phyloP scores from a whole-genome alignment of 768 basidiomycete species.

The Chalciporus pseudorubinellus region DNA sequence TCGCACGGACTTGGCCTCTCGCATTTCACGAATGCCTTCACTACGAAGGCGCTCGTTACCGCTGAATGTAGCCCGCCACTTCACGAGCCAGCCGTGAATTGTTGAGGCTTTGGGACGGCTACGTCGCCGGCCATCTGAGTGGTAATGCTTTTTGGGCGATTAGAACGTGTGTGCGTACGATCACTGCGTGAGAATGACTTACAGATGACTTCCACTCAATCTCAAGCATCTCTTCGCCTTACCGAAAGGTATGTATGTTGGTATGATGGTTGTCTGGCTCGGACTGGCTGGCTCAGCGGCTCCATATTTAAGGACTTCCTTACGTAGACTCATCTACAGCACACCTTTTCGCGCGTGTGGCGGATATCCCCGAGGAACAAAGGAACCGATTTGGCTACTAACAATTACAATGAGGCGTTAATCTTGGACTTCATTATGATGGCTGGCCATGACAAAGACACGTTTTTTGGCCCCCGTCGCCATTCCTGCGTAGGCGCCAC shows the following conservation, averaged over 20 bases:
- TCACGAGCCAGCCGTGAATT: slow-evolving; percentile 78
- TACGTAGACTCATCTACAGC: background rate
- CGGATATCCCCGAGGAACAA: slow-evolving; percentile 15
- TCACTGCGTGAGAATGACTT: slow-evolving; percentile 8
- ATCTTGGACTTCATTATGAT: background rate
- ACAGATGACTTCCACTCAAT: slow-evolving; percentile 37
- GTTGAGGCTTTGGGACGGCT: slow-evolving; percentile 53
- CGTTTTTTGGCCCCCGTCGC: slow-evolving; percentile 10
- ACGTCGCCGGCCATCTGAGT: slow-evolving; percentile 38
- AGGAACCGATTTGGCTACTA: background rate
- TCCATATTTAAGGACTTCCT: slow-evolving; percentile 26
- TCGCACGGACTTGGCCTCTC: slow-evolving; percentile 43
- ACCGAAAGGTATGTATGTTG: slow-evolving; percentile 4
- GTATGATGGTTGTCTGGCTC: slow-evolving; percentile 8
- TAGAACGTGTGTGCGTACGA: background rate
- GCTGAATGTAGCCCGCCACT: slow-evolving; percentile 68
- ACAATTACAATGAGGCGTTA: too few relatives aligned
- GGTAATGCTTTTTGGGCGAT: slow-evolving; percentile 27
- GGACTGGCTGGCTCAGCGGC: background rate
- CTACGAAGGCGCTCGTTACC: slow-evolving; percentile 60
- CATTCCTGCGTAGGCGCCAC: slow-evolving; percentile 1
- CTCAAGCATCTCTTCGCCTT: slow-evolving; percentile 21
- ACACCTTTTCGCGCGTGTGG: slow-evolving; percentile 16
- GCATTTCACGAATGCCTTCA: slow-evolving; percentile 74
- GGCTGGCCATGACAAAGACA: background rate